Conservation (phyloP, 2,329 filamentous ascomycete species). For the Bimuria novae-zelandiae region DNA sequence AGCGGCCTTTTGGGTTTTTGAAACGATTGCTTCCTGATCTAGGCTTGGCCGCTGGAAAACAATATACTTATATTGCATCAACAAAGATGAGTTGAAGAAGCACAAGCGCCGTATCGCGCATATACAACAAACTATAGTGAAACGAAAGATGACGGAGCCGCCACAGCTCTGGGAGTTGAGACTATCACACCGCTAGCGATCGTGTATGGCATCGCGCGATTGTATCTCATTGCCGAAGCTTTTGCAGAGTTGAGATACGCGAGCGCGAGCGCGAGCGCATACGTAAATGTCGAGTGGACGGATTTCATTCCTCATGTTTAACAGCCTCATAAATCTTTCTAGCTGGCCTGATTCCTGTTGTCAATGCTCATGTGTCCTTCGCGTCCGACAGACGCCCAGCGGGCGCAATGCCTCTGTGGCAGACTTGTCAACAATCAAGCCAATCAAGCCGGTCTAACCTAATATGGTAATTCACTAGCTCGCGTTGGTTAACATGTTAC, state of each 20-base stretch:
- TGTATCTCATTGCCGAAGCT: conserved; percentile 23
- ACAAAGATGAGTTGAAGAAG: conserved; percentile 10
- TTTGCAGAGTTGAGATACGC: conserved; percentile 23
- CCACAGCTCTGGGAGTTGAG: conserved; percentile 20
- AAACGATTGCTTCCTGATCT: conserved; percentile 23
- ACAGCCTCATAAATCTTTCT: background rate
- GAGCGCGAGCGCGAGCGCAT: conserved; percentile 17
- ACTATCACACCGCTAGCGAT: conserved; percentile 24
- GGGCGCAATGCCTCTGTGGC: too few relatives aligned
- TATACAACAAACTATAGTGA: conserved; percentile 11
- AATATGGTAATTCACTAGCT: too few relatives aligned
- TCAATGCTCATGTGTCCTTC: too few relatives aligned
- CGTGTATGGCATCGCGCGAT: conserved; percentile 21
- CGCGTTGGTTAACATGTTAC: too few relatives aligned
- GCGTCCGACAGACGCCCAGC: too few relatives aligned
- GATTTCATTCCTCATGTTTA: conserved; percentile 22
- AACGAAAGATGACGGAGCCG: conserved; percentile 21
- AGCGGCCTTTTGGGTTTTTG: conserved; percentile 24
- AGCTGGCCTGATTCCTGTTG: too few relatives aligned
- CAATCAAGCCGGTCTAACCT: too few relatives aligned
- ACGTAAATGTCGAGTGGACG: conserved; percentile 26
- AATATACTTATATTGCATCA: conserved; percentile 18
- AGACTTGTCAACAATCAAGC: too few relatives aligned
- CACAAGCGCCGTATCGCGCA: conserved; percentile 12
- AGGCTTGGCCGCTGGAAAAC: conserved; percentile 22